Base-by-base conservation (phyloP, 2,329 filamentous ascomycete genomes). In the Tothia fuscella region DNA sequence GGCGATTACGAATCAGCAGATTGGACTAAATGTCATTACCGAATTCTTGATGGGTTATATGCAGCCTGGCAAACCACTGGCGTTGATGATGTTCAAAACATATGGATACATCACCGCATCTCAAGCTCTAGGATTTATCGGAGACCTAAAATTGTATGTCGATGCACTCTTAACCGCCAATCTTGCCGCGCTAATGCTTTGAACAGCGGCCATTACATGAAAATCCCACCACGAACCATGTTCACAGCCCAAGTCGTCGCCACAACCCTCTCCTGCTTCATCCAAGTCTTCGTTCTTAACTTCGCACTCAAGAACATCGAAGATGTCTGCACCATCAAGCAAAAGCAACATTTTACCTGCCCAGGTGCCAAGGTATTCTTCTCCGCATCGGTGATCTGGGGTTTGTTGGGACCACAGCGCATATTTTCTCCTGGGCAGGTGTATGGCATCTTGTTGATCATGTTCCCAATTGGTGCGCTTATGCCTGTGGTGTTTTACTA, bases 341-440 rank as follows among this genome's bases (percentile, higher is more conserved):
- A 48, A 28, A 41, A 43, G 20, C 49, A 50, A 17, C 68, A 71
- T 49, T 81, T 80, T 50, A 75, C 72, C 2, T 81, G 77, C 46
- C 75, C 76, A 0, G 75, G 75, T 3, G 76, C 74, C 2, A 66
- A 70, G 9, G 74, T 78, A 28, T 80, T 80, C 54, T 81, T 78
- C 52, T 71, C 74, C 6, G 76, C 77, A 1, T 78, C 73, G 0
- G 72, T 82, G 22, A 80, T 80, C 48, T 82, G 77, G 77, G 77
- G 78, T 12, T 68, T 78, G 29, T 71, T 81, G 43, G 76, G 76
- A 1, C 77, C 76, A 0, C 66, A 69, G 0, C 72, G 74, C 48
- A 74, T 80, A 55, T 80, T 80, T 60, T 76, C 71, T 1, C 71
- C 72, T 0, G 74, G 73, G 3, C 69, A 74, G 47, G 69, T 80